phyloP scores from a whole-genome alignment of 2,329 filamentous ascomycete species.

The Xylariomycetidae sp. region DNA sequence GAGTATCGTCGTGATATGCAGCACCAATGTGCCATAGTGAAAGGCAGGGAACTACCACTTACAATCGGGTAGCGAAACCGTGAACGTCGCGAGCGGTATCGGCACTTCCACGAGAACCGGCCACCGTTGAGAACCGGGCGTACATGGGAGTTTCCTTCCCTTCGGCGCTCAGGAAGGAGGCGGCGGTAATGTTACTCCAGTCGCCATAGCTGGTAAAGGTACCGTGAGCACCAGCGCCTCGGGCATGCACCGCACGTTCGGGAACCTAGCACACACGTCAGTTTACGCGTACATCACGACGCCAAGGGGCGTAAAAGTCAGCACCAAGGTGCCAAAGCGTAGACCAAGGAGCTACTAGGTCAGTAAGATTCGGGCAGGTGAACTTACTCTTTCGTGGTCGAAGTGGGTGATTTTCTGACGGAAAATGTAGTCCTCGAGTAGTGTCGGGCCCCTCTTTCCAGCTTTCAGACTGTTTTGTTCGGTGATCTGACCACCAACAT shows the following conservation, averaged over 20 bases:
- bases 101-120: conserved; percentile 51
- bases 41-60: no score
- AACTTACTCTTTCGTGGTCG: conserved; percentile 51
- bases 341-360: no score
- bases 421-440: conserved; percentile 58
- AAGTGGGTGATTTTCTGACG: conserved; percentile 56
- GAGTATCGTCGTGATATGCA: no score
- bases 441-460: conserved; percentile 55
- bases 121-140: conserved; percentile 56
- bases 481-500: conserved; percentile 61
- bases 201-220: conserved; percentile 54
- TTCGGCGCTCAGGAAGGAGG: conserved; percentile 46
- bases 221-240: conserved; percentile 53
- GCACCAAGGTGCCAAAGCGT: no score
- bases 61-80: conserved; percentile 55
- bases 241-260: conserved; percentile 36
- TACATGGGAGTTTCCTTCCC: conserved; percentile 53
- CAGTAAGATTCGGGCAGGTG: not conserved
- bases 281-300: conserved; percentile 1
- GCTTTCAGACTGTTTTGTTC: conserved; percentile 62
- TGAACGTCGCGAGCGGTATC: conserved; percentile 59
- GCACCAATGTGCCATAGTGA: no score
- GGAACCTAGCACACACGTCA: conserved; percentile 22
- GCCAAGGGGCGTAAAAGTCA: not conserved
- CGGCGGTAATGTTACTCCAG: conserved; percentile 56